Base-by-base conservation (phyloP, 805 yeast species). In the Kluyveromyces starmeri region DNA sequence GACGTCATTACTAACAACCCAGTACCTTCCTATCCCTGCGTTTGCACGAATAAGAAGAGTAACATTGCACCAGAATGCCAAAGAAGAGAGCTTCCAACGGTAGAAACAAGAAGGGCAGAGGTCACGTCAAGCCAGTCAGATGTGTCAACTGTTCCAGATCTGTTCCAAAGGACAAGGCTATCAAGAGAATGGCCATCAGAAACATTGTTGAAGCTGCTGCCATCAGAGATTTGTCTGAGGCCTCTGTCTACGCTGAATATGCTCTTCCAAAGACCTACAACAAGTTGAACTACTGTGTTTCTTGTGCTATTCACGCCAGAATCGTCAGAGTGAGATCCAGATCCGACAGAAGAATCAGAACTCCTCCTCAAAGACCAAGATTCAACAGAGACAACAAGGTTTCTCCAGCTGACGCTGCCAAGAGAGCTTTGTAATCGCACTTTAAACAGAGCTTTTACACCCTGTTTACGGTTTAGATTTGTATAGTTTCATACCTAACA, bases 81-180 rank as follows among this genome's bases (percentile, higher is more conserved):
- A 92, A 92, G 85, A 92, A 92, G 97, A 89, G 99, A 88, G 86
- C 97, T 72, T 86, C 96, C 92, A 86, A 88, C 96, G 99, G 99
- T 81, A 89, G 99, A 80, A 92, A 92, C 94, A 92, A 92, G 94
- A 88, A 86, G 78, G 97, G 97, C 70, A 92, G 99, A 85, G 99
- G 99, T 69, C 97, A 92, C 95, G 96, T 84, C 72, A 84, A 83
- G 73, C 94, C 95, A 68, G 96, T 89, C 65, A 88, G 99, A 83
- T 92, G 99, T 79, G 83, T 86, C 66, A 92, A 92, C 96, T 92
- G 99, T 75, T 83, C 96, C 62, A 85, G 95, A 73, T 84, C 95
- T 77, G 95, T 92, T 62, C 96, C 98, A 68, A 92, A 92, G 83
- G 99, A 92, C 71, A 92, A 92, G 83, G 97, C 98, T 71, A 92